Evolutionary conservation across 306 rosid species (phyloP), one percentile per base, ranked within the genome.

Genomic region (Vigna nakashimae): DNA sequence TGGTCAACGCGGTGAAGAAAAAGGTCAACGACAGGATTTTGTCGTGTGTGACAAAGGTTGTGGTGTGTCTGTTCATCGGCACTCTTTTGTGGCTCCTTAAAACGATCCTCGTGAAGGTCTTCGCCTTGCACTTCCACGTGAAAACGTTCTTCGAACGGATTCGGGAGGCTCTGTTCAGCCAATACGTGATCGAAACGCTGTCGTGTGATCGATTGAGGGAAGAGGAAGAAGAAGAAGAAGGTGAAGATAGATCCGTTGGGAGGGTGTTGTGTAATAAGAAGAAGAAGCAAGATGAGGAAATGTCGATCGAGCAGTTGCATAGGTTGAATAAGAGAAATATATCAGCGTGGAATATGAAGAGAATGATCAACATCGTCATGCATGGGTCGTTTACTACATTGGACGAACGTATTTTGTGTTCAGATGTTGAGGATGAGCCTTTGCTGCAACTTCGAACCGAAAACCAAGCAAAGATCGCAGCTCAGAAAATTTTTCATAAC

Each of bases 281-380:
- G 34, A 30, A 30, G 60, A 55, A 55, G 60, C 32, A 50, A 52
- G 89, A 78, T 2, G 91, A 87, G 9, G 88, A 86, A 0, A 90
- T 90, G 20, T 78, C 88, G 4, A 73, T 90, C 22, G 91, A 82
- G 72, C 91, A 90, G 49, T 70, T 90, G 69, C 91, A 80, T 49
- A 88, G 68, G 86, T 69, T 85, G 75, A 90, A 86, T 79, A 81
- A 77, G 1, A 87, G 80, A 81, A 90, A 90, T 70, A 86, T 90
- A 17, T 90, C 95, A 13, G 91, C 95, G 1, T 88, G 95, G 92
- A 90, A 90, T 65, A 90, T 90, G 95, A 90, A 88, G 84, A 88
- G 92, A 69, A 80, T 90, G 51, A 79, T 90, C 80, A 90, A 77
- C 63, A 86, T 88, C 4, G 88, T 90, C 51, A 75, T 85, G 63